Conservation (phyloP, 257 asterid genomes). For the Vinca minor region DNA sequence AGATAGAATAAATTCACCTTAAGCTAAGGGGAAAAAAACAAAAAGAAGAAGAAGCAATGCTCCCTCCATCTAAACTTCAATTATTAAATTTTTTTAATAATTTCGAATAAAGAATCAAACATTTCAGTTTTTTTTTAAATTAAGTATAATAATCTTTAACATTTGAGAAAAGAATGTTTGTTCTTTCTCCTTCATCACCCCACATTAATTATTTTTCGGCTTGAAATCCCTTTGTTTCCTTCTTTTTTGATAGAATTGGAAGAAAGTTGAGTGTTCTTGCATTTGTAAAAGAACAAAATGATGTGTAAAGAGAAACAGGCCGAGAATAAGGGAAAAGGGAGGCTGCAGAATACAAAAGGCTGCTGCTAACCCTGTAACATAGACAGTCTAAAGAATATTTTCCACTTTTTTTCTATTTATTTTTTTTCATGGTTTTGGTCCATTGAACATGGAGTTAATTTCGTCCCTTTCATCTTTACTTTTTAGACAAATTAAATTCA, state of each 20-base stretch:
- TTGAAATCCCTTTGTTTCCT: neutral
- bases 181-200: neutral
- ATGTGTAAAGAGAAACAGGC: slow-evolving; percentile 6
- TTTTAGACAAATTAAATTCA: too few species aligned
- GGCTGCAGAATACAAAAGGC: slow-evolving; percentile 1
- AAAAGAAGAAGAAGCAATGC: too few species aligned
- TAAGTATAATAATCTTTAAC: neutral
- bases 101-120: too few species aligned
- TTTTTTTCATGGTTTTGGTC: neutral
- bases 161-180: neutral
- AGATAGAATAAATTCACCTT: too few species aligned
- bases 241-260: too few species aligned
- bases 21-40: too few species aligned
- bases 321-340: slow-evolving; percentile 2
- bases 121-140: too few species aligned
- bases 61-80: too few species aligned
- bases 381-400: neutral
- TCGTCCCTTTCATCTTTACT: too few species aligned
- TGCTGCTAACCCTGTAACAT: neutral
- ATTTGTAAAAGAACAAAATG: neutral
- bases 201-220: neutral
- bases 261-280: neutral
- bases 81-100: too few species aligned
- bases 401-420: neutral
- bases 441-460: neutral